These are phyloP conservation scores for Clonostachys rosea DNA, from an alignment of 2,329 filamentous ascomycete species.

Conservation along the genomic window DNA sequence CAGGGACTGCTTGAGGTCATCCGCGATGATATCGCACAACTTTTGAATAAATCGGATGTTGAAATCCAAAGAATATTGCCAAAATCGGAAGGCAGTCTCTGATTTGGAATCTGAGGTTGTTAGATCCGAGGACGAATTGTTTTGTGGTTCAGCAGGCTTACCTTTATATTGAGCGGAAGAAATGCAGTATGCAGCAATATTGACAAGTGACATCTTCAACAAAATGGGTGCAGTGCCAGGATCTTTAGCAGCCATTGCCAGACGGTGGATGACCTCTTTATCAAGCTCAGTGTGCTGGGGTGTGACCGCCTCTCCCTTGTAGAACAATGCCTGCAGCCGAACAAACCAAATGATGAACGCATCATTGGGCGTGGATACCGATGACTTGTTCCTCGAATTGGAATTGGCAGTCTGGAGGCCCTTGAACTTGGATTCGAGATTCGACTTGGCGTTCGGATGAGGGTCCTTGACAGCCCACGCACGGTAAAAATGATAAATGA, in stretches of 20 bases:
- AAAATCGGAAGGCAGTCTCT: constrained; percentile 37
- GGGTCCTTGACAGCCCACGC: constrained; percentile 71
- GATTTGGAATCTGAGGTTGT: constrained; percentile 37
- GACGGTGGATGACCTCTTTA: constrained; percentile 74
- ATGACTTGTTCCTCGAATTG: constrained; percentile 4
- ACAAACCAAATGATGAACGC: constrained; percentile 78
- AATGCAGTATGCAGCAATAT: constrained; percentile 77
- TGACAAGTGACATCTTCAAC: constrained; percentile 78
- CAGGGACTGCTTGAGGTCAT: constrained; percentile 49
- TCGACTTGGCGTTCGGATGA: constrained; percentile 68
- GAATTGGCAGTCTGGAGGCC: constrained; percentile 22
- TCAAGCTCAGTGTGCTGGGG: constrained; percentile 76
- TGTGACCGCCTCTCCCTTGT: constrained; percentile 66
- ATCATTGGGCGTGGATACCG: constrained; percentile 45
- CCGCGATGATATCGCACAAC: constrained; percentile 64
- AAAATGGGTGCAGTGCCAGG: constrained; percentile 60
- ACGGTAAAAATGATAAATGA: constrained; percentile 87
- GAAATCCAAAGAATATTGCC: constrained; percentile 66
- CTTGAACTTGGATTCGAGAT: constrained; percentile 76
- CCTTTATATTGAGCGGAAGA: constrained; percentile 35
- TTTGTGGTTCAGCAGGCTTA: constrained; percentile 5
- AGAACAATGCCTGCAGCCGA: constrained; percentile 79
- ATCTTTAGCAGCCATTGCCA: constrained; percentile 69
- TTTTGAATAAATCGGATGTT: constrained; percentile 75
- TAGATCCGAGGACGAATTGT: constrained; percentile 3